Evolutionary conservation across 75 land plant genomes (phyloP).

Genomic region (Pinus albicaulis): DNA sequence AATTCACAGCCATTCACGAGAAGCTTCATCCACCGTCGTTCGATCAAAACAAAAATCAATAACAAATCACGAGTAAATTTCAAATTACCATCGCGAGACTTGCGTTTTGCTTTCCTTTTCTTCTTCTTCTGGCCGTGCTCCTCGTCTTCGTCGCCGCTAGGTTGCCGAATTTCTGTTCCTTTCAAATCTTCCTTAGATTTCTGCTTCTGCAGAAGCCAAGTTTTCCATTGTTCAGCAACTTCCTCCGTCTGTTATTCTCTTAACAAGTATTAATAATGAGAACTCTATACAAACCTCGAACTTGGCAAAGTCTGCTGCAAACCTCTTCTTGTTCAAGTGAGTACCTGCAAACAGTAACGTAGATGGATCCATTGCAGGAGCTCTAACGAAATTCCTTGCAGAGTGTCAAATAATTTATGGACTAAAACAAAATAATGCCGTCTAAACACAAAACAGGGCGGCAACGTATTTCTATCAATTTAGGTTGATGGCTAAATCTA

Average conservation of each 20-base stretch:
- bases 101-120: constrained; percentile 16
- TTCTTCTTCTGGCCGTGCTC: constrained; percentile 17
- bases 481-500: too few relatives aligned
- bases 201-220: constrained; percentile 1
- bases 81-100: constrained; percentile 7
- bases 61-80: not conserved
- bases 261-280: not conserved
- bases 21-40: not conserved
- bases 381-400: too few relatives aligned
- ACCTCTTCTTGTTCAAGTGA: constrained; percentile 58
- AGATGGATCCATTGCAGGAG: not conserved
- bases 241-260: not conserved
- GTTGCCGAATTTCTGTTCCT: not conserved
- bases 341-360: constrained; percentile 65
- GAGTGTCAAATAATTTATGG: too few relatives aligned
- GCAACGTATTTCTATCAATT: too few relatives aligned
- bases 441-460: too few relatives aligned
- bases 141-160: not conserved
- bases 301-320: constrained; percentile 50
- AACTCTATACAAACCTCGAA: constrained; percentile 41
- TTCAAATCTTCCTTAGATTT: not conserved
- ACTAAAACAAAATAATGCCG: too few relatives aligned
- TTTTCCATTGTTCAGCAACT: not conserved
- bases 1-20: not conserved
- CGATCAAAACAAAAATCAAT: not conserved